phyloP scores from a whole-genome alignment of 2,329 filamentous ascomycete species.

The Aspergillus novofumigatus region DNA sequence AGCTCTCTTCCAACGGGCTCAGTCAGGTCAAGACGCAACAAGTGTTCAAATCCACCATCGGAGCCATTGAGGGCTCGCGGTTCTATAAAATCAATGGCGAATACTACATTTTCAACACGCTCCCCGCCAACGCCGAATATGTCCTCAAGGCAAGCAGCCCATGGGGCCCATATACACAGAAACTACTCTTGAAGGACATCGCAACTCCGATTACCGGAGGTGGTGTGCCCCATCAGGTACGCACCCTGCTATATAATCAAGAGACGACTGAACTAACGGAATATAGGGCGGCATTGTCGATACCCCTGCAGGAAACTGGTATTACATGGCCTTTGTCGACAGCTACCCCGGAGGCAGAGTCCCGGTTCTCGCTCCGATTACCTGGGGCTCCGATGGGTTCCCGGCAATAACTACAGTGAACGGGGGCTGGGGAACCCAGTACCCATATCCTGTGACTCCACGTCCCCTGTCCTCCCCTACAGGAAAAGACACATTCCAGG shows the following conservation, averaged over 20 bases:
- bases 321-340: conserved; percentile 56
- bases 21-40: conserved; percentile 42
- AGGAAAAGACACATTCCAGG: conserved; percentile 47
- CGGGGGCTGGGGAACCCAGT: conserved; percentile 46
- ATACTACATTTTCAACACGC: conserved; percentile 54
- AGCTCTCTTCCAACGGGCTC: conserved; percentile 49
- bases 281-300: conserved; percentile 50
- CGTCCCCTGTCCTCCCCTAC: conserved; percentile 23
- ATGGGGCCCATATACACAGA: conserved; percentile 51
- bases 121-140: conserved; percentile 45
- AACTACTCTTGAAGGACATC: conserved; percentile 43
- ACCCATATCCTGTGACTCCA: conserved; percentile 29
- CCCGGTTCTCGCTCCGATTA: conserved; percentile 54
- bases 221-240: conserved; percentile 47
- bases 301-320: conserved; percentile 52
- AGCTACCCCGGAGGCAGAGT: conserved; percentile 55
- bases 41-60: conserved; percentile 41
- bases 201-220: conserved; percentile 43
- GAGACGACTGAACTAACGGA: not conserved
- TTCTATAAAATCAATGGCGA: conserved; percentile 56
- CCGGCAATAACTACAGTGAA: conserved; percentile 43
- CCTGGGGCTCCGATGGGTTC: conserved; percentile 51
- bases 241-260: not conserved
- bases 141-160: conserved; percentile 49
- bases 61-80: conserved; percentile 48